Percentiles rank a stretch among this genome's conserved stretches.
Evolutionary conservation across 306 rosid genomes (phyloP).

Genomic region (Leucaena leucocephala): DNA sequence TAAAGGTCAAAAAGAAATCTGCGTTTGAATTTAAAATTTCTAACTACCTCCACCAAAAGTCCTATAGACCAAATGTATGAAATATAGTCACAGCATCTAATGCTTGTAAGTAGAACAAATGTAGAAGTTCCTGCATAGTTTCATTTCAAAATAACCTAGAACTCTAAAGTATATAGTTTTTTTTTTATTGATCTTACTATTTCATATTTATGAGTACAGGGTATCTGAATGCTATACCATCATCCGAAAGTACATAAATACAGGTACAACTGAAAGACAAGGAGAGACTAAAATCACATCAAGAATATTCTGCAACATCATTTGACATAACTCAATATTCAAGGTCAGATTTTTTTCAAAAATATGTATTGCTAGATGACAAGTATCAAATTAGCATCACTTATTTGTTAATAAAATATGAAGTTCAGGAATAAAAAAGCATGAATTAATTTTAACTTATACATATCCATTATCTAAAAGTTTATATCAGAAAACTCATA

Average conservation of each 20-base stretch:
- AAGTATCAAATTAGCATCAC: not conserved
- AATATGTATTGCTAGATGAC: not conserved
- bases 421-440: not conserved
- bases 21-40: not conserved
- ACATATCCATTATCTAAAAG: not conserved
- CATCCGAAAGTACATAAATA: not conserved
- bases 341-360: not conserved
- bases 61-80: not conserved
- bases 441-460: not conserved
- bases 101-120: not conserved
- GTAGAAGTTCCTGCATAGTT: not conserved
- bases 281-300: not conserved
- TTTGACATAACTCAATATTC: not conserved
- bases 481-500: not conserved
- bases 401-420: not conserved
- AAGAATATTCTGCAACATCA: not conserved
- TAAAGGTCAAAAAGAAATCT: not conserved
- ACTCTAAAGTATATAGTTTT: not conserved
- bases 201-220: not conserved
- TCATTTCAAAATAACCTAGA: not conserved
- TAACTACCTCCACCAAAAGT: not conserved
- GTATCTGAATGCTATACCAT: slow-evolving; percentile 7
- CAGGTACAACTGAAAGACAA: not conserved
- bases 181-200: not conserved
- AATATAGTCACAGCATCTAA: not conserved